A percentile compares a stretch with the other conserved stretches of the same genome.
These are phyloP conservation scores for Obelidium mucronatum DNA, from an alignment of 192 early-diverging fungal genomes.

Conservation along the genomic window DNA sequence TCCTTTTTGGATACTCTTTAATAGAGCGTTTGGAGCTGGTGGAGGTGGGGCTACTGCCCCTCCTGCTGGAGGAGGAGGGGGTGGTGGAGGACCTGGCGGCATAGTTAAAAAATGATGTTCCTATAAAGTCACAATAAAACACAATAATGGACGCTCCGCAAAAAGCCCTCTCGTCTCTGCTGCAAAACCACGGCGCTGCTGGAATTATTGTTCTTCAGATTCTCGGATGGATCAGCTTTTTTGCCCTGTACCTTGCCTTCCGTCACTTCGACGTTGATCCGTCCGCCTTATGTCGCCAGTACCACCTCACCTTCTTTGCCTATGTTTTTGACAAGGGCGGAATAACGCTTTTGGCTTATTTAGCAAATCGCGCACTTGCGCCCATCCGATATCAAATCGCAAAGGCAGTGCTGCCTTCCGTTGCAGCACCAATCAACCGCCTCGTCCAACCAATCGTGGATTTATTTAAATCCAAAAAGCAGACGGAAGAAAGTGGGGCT, in stretches of 20 bases:
- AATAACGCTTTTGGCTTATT: background rate
- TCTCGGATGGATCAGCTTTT: conserved; percentile 5
- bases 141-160: background rate
- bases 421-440: background rate
- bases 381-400: background rate
- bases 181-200: background rate
- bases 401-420: conserved; percentile 6
- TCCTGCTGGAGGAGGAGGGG: conserved; percentile 38
- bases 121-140: too few species aligned
- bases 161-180: background rate
- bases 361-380: background rate
- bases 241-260: background rate
- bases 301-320: background rate
- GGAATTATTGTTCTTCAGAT: conserved; percentile 4
- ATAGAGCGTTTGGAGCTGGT: conserved; percentile 39
- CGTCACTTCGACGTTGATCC: background rate
- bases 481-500: background rate
- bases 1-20: conserved; percentile 62
- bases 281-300: background rate
- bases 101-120: too few species aligned
- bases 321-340: conserved; percentile 7
- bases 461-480: background rate
- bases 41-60: conserved; percentile 30
- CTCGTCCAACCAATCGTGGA: background rate
- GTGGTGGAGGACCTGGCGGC: conserved; percentile 51